Percentiles rank a stretch among this genome's conserved stretches.
Evolutionary conservation across 2,329 filamentous ascomycete genomes (phyloP).

Genomic region (Trichoderma sp.): DNA sequence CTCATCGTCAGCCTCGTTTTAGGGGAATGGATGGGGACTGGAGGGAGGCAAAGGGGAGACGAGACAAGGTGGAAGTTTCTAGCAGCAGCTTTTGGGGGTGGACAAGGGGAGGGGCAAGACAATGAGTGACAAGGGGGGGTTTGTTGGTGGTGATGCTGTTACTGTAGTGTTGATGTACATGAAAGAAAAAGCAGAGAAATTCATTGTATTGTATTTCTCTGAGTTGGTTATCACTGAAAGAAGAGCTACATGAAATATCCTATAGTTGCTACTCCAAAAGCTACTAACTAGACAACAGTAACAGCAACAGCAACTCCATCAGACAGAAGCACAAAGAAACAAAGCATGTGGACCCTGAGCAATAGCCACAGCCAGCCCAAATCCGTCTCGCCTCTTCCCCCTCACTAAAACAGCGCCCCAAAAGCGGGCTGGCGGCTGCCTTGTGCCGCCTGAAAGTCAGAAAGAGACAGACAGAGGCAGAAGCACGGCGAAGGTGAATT

Average conservation of each 20-base stretch:
- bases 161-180: not conserved
- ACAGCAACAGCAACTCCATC: not conserved
- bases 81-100: not conserved
- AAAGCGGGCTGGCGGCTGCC: slow-evolving; percentile 9
- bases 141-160: not conserved
- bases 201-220: not conserved
- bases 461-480: not conserved
- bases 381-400: not conserved
- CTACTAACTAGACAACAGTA: not conserved
- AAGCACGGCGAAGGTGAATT: not conserved
- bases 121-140: not conserved
- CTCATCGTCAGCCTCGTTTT: slow-evolving; percentile 17
- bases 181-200: not conserved
- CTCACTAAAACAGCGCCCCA: not conserved
- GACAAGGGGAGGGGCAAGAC: not conserved
- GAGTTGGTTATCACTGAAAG: not conserved
- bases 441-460: slow-evolving; percentile 1
- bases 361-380: not conserved
- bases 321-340: not conserved
- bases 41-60: not conserved
- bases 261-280: not conserved
- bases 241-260: not conserved
- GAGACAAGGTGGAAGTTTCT: slow-evolving; percentile 3
- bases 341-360: not conserved
- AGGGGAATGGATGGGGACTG: not conserved